A percentile compares a stretch with the other conserved stretches of the same genome.
Evolutionary conservation across 495 filamentous ascomycete genomes (phyloP).

Genomic region (Xylaria acuta): DNA sequence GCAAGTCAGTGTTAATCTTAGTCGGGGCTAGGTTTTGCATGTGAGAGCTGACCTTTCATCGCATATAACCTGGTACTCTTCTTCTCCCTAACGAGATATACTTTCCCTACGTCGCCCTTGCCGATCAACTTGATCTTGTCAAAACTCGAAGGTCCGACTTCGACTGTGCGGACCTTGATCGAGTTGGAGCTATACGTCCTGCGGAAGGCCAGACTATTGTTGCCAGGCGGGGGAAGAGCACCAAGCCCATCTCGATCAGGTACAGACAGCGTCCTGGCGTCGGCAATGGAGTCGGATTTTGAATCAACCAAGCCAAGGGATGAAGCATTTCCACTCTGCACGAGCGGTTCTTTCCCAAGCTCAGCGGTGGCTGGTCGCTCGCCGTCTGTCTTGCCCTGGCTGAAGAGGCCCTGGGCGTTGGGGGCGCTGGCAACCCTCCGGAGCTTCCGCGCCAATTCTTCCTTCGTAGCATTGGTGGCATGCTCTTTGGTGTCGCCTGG

Average conservation of each 20-base stretch:
- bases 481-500: conserved; percentile 68
- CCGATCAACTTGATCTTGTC: conserved; percentile 99
- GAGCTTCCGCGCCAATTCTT: conserved; percentile 90
- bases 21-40: conserved; percentile 1
- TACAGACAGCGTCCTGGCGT: conserved; percentile 41
- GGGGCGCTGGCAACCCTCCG: conserved; percentile 94
- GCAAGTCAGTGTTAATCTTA: conserved; percentile 44
- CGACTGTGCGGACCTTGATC: conserved; percentile 96
- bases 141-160: conserved; percentile 94
- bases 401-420: conserved; percentile 94
- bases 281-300: conserved; percentile 39
- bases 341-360: conserved; percentile 76
- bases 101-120: conserved; percentile 98
- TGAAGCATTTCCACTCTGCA: conserved; percentile 61
- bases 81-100: conserved; percentile 97
- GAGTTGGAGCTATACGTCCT: conserved; percentile 99
- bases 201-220: conserved; percentile 73
- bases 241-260: conserved; percentile 50
- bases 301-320: conserved; percentile 60
- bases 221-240: conserved; percentile 54
- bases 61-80: conserved; percentile 94
- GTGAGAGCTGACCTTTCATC: conserved; percentile 81
- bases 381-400: conserved; percentile 62
- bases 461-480: conserved; percentile 80
- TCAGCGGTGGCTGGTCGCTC: conserved; percentile 82